A percentile compares a stretch with the other conserved stretches of the same genome.
Conservation (phyloP, 2,329 filamentous ascomycete species). For the Xylariales sp. region DNA sequence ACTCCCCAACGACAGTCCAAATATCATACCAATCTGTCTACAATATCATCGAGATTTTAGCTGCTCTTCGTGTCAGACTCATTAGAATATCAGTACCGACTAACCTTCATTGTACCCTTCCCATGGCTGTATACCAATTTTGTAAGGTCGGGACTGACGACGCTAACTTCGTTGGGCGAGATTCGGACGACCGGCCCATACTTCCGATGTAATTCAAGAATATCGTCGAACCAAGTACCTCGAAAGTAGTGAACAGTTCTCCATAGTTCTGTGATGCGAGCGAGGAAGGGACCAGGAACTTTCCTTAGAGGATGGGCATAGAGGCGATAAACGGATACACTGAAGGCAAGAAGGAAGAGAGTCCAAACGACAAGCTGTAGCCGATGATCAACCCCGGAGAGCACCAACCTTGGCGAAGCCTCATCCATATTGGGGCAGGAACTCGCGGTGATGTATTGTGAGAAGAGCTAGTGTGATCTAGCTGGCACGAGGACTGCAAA, state of each 20-base stretch:
- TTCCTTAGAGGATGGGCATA: neutral
- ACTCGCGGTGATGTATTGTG: too few species aligned
- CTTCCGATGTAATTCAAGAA: neutral
- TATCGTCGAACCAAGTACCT: slow-evolving; percentile 1
- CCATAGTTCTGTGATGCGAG: neutral
- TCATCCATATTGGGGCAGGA: too few species aligned
- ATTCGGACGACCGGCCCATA: slow-evolving; percentile 4
- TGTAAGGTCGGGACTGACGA: slow-evolving; percentile 1
- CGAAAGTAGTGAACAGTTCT: neutral
- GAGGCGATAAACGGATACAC: neutral
- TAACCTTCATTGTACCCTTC: slow-evolving; percentile 1
- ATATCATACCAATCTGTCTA: slow-evolving; percentile 4
- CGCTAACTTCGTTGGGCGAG: slow-evolving; percentile 6
- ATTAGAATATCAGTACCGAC: neutral
- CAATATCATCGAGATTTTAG: neutral
- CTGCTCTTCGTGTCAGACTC: neutral
- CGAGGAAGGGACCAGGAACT: neutral
- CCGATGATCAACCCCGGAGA: too few species aligned
- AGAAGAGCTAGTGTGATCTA: too few species aligned
- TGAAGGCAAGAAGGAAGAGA: neutral
- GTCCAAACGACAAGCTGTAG: neutral
- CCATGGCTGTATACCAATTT: neutral
- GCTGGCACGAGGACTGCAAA: too few species aligned
- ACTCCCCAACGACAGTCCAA: neutral
- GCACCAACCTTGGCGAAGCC: too few species aligned